Evolutionary conservation across 345 rosid species (phyloP).

Genomic region (Populus davidiana): DNA sequence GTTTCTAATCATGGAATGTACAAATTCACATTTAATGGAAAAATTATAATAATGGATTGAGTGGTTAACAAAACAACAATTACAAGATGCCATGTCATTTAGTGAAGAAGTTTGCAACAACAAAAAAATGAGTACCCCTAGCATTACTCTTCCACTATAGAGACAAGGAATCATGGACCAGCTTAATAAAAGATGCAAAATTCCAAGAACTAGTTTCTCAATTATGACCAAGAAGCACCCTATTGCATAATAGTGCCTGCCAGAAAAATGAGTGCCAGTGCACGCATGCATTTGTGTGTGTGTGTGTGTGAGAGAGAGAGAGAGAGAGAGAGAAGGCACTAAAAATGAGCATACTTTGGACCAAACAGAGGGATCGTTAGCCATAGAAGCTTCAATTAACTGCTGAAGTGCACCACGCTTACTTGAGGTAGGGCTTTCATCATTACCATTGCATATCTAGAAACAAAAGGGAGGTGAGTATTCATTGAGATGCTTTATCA

Average conservation of each 20-base stretch:
- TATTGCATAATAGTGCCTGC: neutral
- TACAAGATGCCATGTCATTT: too few species aligned
- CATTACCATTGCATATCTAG: conserved; percentile 73
- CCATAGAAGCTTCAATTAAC: conserved; percentile 70
- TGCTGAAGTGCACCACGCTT: conserved; percentile 79
- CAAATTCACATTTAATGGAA: too few species aligned
- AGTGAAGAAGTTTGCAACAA: too few species aligned
- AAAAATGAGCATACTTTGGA: conserved; percentile 46
- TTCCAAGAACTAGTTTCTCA: neutral
- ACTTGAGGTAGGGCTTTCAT: conserved; percentile 52
- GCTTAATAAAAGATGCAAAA: neutral
- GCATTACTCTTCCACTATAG: too few species aligned
- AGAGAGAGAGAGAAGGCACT: neutral
- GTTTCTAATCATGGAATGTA: too few species aligned
- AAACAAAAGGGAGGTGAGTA: conserved; percentile 10
- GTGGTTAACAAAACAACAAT: too few species aligned
- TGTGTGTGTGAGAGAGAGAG: neutral
- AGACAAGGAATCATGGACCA: too few species aligned
- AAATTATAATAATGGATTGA: too few species aligned
- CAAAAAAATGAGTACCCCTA: too few species aligned
- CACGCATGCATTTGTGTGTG: neutral
- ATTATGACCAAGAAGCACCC: neutral
- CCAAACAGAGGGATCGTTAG: conserved; percentile 76
- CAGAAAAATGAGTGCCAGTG: too few species aligned
- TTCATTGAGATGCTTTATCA: neutral